Conservation (phyloP, 1,284 basidiomycete species). For the Apiotrichum veenhuisii region DNA sequence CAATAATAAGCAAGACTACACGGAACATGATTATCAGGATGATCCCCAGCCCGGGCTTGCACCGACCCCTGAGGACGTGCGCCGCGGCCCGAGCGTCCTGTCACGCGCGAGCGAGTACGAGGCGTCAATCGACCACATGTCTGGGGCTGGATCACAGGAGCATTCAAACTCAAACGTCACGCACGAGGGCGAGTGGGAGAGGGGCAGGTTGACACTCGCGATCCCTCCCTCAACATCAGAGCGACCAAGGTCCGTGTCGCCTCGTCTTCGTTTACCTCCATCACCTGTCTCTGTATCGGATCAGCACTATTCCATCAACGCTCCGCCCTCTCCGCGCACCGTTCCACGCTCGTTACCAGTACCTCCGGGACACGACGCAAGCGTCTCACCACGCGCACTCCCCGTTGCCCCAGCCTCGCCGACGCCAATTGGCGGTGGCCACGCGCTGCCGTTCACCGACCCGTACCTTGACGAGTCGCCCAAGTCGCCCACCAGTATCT, state of each 20-base stretch:
- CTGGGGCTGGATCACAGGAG: no score
- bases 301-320: not conserved
- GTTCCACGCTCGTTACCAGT: slow-evolving; percentile 6
- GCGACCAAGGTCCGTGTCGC: slow-evolving; percentile 1
- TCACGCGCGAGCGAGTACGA: slow-evolving; percentile 7
- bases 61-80: slow-evolving; percentile 3
- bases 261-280: slow-evolving; percentile 5
- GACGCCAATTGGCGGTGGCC: not conserved
- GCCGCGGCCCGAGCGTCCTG: not conserved
- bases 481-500: not conserved
- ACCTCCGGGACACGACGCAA: not conserved
- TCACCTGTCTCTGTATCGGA: not conserved
- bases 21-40: not conserved
- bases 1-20: not conserved
- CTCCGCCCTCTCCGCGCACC: not conserved
- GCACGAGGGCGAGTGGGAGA: not conserved
- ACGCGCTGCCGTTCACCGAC: not conserved
- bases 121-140: not conserved
- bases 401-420: not conserved
- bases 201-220: not conserved
- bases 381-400: not conserved
- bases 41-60: not conserved
- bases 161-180: not conserved
- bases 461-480: not conserved
- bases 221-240: slow-evolving; percentile 1